phyloP scores from a whole-genome alignment of 2,329 filamentous ascomycete species.

The Pezicula radicicola region DNA sequence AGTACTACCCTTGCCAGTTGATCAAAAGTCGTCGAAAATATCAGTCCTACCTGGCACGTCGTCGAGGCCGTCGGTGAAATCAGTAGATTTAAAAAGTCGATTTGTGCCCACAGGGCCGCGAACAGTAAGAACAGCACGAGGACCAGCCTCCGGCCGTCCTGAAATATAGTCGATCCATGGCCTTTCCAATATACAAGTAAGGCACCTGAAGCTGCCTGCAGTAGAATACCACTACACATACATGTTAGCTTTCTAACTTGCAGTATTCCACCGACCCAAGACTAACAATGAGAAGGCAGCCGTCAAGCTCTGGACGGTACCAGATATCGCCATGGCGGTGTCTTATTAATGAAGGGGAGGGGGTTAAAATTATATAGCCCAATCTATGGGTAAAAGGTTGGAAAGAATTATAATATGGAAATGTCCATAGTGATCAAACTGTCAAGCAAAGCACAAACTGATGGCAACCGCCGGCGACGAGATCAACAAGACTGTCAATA shows the following conservation, averaged over 20 bases:
- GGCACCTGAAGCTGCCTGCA: slow-evolving; percentile 26
- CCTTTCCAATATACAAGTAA: slow-evolving; percentile 25
- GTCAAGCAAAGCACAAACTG: slow-evolving; percentile 14
- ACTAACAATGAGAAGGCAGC: slow-evolving; percentile 32
- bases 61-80: slow-evolving; percentile 15
- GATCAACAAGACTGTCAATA: slow-evolving; percentile 12
- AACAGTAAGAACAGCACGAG: slow-evolving; percentile 31
- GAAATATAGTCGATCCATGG: slow-evolving; percentile 25
- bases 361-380: slow-evolving; percentile 19
- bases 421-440: slow-evolving; percentile 18
- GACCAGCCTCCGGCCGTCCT: slow-evolving; percentile 34
- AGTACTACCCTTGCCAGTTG: slow-evolving; percentile 27
- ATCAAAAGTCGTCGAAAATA: slow-evolving; percentile 27
- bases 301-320: slow-evolving; percentile 26
- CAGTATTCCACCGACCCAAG: neutral
- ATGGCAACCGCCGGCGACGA: slow-evolving; percentile 17
- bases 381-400: slow-evolving; percentile 25
- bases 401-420: slow-evolving; percentile 21
- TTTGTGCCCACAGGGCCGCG: slow-evolving; percentile 28
- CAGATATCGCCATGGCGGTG: slow-evolving; percentile 25
- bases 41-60: slow-evolving; percentile 24
- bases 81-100: slow-evolving; percentile 28
- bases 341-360: slow-evolving; percentile 11
- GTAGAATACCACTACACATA: slow-evolving; percentile 26
- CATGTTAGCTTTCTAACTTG: neutral